These are phyloP conservation scores for Paratinospora sagittata DNA, from an alignment of 164 flowering plant genomes.

Conservation along the genomic window DNA sequence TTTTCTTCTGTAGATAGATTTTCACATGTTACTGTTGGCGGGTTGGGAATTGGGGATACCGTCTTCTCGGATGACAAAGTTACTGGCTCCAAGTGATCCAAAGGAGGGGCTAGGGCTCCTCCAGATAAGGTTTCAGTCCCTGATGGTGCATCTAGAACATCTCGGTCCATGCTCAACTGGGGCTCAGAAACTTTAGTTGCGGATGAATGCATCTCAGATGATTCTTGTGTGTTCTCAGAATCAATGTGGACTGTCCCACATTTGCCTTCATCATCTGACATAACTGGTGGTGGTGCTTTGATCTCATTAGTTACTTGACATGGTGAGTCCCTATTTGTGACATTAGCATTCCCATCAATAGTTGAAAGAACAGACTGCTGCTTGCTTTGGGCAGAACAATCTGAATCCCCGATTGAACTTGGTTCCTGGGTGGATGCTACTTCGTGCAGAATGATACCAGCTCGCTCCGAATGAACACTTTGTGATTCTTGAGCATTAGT, in stretches of 20 bases:
- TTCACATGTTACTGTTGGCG: constrained; percentile 4
- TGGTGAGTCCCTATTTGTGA: too few species aligned
- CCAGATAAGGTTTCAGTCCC: constrained; percentile 11
- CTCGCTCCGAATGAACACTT: constrained; percentile 8
- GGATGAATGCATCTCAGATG: too few species aligned
- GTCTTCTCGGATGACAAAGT: not conserved
- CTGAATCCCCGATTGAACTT: too few species aligned
- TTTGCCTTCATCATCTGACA: constrained; percentile 11
- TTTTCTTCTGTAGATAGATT: constrained; percentile 11
- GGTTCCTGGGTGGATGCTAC: constrained; percentile 2
- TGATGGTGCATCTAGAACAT: constrained; percentile 6
- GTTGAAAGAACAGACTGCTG: too few species aligned
- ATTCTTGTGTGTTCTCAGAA: constrained; percentile 24
- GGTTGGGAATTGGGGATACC: constrained; percentile 14
- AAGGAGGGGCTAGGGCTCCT: constrained; percentile 4
- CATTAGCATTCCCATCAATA: too few species aligned
- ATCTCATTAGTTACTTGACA: constrained; percentile 10
- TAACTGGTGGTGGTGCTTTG: not conserved
- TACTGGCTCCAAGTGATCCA: constrained; percentile 9
- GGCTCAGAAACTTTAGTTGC: constrained; percentile 17
- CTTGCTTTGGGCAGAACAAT: too few species aligned
- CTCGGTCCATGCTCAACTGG: constrained; percentile 19
- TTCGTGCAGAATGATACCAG: constrained; percentile 1
- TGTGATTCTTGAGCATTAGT: constrained; percentile 6
- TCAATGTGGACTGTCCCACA: constrained; percentile 31